Percentiles rank a stretch among this genome's conserved stretches.
Evolutionary conservation across 2,329 filamentous ascomycete genomes (phyloP).

Genomic region (Dendrostoma leiphaemia): DNA sequence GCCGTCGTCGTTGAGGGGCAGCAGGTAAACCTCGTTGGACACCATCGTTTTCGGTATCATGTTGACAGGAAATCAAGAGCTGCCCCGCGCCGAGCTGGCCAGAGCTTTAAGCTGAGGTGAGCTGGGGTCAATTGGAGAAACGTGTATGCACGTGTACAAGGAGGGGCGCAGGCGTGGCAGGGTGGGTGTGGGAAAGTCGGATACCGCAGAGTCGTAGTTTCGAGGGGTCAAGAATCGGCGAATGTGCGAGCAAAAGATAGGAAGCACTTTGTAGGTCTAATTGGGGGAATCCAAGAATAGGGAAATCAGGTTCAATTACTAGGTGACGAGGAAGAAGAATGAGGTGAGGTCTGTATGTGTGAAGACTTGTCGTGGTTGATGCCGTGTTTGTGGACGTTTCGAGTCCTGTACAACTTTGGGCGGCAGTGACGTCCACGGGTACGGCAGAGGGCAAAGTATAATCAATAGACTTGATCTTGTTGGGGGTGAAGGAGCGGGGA

Average conservation of each 20-base stretch:
- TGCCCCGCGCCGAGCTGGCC: constrained; percentile 15
- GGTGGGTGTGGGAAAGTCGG: background rate
- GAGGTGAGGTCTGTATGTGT: too few species aligned
- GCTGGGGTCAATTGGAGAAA: background rate
- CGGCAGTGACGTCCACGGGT: too few species aligned
- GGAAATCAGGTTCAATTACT: too few species aligned
- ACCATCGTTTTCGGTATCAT: constrained; percentile 63
- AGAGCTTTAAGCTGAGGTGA: background rate
- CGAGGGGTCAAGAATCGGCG: background rate
- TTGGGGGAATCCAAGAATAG: too few species aligned
- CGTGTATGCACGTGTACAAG: constrained; percentile 15
- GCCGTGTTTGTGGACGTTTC: too few species aligned
- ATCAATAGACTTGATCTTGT: too few species aligned
- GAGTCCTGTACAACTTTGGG: too few species aligned
- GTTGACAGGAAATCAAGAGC: constrained; percentile 24
- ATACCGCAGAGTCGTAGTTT: background rate
- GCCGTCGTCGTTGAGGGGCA: constrained; percentile 89
- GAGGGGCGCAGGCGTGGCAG: background rate
- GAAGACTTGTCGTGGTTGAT: too few species aligned
- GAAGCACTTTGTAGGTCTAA: too few species aligned
- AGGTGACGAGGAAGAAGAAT: too few species aligned
- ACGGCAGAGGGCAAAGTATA: too few species aligned
- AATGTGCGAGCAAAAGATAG: background rate
- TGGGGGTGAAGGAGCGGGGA: background rate
- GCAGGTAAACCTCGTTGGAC: constrained; percentile 75